Percentiles rank a stretch among this genome's conserved stretches.
phyloP scores from a whole-genome alignment of 192 early-diverging fungal genomes.

The Spinellus fusiger region DNA sequence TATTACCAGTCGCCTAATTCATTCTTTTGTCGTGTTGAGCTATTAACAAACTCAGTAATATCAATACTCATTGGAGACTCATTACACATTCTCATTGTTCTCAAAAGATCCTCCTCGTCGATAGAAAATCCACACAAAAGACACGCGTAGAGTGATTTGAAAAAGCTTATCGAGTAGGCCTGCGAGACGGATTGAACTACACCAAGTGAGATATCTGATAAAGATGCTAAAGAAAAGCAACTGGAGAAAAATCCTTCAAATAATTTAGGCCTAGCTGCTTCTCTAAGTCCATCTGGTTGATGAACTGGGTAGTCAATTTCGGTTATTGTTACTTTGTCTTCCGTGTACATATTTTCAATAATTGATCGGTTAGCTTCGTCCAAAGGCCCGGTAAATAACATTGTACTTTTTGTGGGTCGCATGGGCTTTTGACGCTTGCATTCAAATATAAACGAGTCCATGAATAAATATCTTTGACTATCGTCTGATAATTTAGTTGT shows the following conservation, averaged over 20 bases:
- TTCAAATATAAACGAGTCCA: slow-evolving; percentile 39
- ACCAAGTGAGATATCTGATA: slow-evolving; percentile 18
- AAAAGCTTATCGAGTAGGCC: slow-evolving; percentile 46
- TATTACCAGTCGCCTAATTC: slow-evolving; percentile 7
- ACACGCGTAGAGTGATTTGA: slow-evolving; percentile 42
- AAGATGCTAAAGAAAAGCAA: neutral
- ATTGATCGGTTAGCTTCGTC: slow-evolving; percentile 6
- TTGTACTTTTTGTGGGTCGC: slow-evolving; percentile 12
- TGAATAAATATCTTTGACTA: neutral
- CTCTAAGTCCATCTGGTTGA: slow-evolving; percentile 18
- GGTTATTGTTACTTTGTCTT: neutral
- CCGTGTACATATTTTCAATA: neutral
- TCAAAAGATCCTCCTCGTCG: slow-evolving; percentile 35
- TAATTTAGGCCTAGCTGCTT: slow-evolving; percentile 11
- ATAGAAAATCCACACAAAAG: slow-evolving; percentile 39
- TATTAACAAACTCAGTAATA: slow-evolving; percentile 47
- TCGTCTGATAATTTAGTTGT: neutral
- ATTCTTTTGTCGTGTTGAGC: slow-evolving; percentile 19
- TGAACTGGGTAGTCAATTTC: slow-evolving; percentile 9
- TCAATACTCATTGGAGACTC: slow-evolving; percentile 44
- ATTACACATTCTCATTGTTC: slow-evolving; percentile 35
- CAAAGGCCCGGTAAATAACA: neutral
- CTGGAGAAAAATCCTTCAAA: slow-evolving; percentile 13
- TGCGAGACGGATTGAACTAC: slow-evolving; percentile 32
- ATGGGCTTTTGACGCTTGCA: slow-evolving; percentile 43